Evolutionary conservation across 2,329 filamentous ascomycete genomes (phyloP).

Genomic region (Colletotrichum zoysiae): DNA sequence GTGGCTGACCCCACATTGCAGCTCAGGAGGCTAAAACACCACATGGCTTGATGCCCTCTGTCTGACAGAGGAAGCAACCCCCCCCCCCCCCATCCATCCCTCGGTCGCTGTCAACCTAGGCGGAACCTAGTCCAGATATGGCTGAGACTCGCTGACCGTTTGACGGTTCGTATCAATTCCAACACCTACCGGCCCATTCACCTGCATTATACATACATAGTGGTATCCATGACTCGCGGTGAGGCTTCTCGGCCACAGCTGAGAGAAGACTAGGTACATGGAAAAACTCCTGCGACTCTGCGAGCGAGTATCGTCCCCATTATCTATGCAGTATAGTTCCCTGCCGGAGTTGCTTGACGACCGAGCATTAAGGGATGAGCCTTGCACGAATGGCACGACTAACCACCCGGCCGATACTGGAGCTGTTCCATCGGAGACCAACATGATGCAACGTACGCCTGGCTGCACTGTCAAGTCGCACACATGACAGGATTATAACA

Average conservation of each 20-base stretch:
- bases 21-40: conserved; percentile 36
- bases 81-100: conserved; percentile 16
- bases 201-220: no score
- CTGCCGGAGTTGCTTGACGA: not conserved
- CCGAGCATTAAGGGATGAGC: not conserved
- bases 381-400: conserved; percentile 23
- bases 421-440: conserved; percentile 23
- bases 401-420: not conserved
- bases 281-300: conserved; percentile 9
- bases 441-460: conserved; percentile 19
- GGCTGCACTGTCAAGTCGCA: conserved; percentile 10
- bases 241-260: not conserved
- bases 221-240: conserved; percentile 29
- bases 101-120: conserved; percentile 5
- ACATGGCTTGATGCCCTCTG: conserved; percentile 29
- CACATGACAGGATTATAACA: not conserved
- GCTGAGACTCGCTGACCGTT: conserved; percentile 11
- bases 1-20: conserved; percentile 34
- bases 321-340: not conserved
- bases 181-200: conserved; percentile 10
- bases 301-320: not conserved
- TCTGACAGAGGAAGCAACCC: conserved; percentile 13
- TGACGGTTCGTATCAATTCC: conserved; percentile 11
- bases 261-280: not conserved
- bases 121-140: conserved; percentile 13